Percentiles rank a stretch among this genome's conserved stretches.
Conservation (phyloP, 768 basidiomycete species). For the Galerina marginata region DNA sequence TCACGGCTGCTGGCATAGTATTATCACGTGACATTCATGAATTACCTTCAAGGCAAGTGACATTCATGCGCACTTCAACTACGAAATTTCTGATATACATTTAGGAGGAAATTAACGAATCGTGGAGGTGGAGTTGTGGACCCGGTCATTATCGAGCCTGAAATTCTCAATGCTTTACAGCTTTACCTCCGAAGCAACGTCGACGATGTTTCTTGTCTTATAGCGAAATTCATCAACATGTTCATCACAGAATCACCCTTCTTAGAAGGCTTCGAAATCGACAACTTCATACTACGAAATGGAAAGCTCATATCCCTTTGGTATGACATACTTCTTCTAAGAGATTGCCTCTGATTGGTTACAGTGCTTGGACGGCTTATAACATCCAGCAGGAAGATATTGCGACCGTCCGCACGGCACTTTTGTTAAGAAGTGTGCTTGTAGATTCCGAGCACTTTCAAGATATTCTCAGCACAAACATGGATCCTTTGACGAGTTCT, state of each 20-base stretch:
- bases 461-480: constrained; percentile 46
- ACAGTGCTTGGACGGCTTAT: constrained; percentile 74
- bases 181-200: constrained; percentile 53
- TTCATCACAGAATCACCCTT: constrained; percentile 65
- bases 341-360: neutral
- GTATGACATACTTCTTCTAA: constrained; percentile 39
- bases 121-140: constrained; percentile 52
- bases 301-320: constrained; percentile 61
- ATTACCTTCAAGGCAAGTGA: constrained; percentile 62
- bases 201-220: constrained; percentile 55
- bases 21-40: constrained; percentile 49
- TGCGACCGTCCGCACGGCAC: constrained; percentile 54
- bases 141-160: constrained; percentile 63
- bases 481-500: constrained; percentile 35
- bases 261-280: constrained; percentile 69
- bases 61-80: neutral
- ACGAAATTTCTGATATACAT: constrained; percentile 1
- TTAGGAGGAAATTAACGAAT: constrained; percentile 53
- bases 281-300: constrained; percentile 75
- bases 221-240: constrained; percentile 65
- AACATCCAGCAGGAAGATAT: constrained; percentile 63
- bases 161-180: constrained; percentile 59
- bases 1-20: constrained; percentile 54
- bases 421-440: constrained; percentile 63
- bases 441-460: constrained; percentile 71